These are phyloP conservation scores for Chloranthus sessilifolius DNA, from an alignment of 164 flowering plant genomes.

Conservation along the genomic window DNA sequence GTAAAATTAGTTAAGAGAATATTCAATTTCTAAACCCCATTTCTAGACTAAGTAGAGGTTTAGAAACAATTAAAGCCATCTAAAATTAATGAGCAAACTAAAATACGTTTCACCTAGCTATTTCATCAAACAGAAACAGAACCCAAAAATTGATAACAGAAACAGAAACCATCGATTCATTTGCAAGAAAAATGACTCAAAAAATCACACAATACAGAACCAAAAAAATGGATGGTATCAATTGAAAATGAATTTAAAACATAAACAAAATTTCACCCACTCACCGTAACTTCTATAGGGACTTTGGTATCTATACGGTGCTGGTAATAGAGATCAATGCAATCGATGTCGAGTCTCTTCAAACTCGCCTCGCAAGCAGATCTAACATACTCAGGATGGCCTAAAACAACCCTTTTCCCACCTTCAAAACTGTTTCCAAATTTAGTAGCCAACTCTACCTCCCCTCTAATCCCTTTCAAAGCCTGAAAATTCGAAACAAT, in stretches of 20 bases:
- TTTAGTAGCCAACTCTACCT: constrained; percentile 26
- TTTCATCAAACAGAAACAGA: too few relatives aligned
- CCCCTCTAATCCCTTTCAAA: constrained; percentile 16
- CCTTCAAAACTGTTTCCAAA: constrained; percentile 14
- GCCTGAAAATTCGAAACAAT: constrained; percentile 13
- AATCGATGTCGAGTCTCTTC: constrained; percentile 28
- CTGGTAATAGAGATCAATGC: constrained; percentile 30
- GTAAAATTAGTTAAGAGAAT: too few relatives aligned
- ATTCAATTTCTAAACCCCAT: too few relatives aligned
- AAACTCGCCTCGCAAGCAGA: constrained; percentile 28
- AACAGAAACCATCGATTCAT: too few relatives aligned
- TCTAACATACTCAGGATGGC: constrained; percentile 26
- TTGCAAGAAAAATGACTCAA: too few relatives aligned
- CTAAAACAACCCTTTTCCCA: constrained; percentile 11
- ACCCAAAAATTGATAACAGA: too few relatives aligned
- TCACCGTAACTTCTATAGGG: constrained; percentile 30
- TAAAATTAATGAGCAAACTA: too few relatives aligned
- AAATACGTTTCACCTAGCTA: too few relatives aligned
- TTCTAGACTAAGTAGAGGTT: too few relatives aligned
- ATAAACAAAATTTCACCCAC: background rate
- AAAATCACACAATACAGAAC: too few relatives aligned
- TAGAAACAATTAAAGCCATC: too few relatives aligned
- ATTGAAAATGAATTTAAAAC: background rate
- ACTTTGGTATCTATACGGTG: constrained; percentile 21
- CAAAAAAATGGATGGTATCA: too few relatives aligned